Evolutionary conservation across 345 rosid species (phyloP).

Genomic region (Hypericum androsaemum): DNA sequence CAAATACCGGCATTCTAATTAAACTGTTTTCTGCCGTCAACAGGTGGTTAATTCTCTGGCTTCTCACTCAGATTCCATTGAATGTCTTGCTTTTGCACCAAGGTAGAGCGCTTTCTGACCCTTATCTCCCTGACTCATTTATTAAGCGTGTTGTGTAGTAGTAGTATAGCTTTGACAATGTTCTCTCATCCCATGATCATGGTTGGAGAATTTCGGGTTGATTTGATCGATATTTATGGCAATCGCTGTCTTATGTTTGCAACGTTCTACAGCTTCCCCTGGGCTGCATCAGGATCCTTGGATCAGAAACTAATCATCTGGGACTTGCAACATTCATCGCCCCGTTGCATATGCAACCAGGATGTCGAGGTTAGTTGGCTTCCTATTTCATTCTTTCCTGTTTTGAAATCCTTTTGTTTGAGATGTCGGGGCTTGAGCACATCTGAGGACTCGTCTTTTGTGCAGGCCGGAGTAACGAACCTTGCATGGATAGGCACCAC

Average conservation of each 20-base stretch:
- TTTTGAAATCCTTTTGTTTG: not conserved
- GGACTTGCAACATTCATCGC: conserved; percentile 68
- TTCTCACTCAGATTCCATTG: conserved; percentile 64
- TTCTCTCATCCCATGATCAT: not conserved
- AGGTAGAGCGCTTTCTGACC: conserved; percentile 26
- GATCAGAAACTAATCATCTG: conserved; percentile 75
- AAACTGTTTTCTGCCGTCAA: conserved; percentile 9
- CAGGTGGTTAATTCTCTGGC: conserved; percentile 73
- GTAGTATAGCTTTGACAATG: not conserved
- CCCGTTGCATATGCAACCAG: conserved; percentile 62
- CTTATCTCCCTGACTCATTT: not conserved
- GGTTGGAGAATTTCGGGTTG: too few relatives aligned
- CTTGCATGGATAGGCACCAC: conserved; percentile 70
- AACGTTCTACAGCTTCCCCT: conserved; percentile 32
- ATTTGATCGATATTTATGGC: too few relatives aligned
- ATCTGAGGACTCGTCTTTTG: not conserved
- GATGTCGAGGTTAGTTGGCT: conserved; percentile 31
- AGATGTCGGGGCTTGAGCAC: not conserved
- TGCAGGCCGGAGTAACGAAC: conserved; percentile 72
- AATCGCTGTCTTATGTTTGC: not conserved
- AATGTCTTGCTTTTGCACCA: conserved; percentile 57
- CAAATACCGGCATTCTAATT: conserved; percentile 2
- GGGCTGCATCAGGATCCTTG: conserved; percentile 87
- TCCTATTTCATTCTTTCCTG: not conserved
- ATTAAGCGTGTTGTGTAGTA: not conserved